These are phyloP conservation scores for Yarrowia deformans DNA, from an alignment of 805 yeast genomes.

Conservation along the genomic window DNA sequence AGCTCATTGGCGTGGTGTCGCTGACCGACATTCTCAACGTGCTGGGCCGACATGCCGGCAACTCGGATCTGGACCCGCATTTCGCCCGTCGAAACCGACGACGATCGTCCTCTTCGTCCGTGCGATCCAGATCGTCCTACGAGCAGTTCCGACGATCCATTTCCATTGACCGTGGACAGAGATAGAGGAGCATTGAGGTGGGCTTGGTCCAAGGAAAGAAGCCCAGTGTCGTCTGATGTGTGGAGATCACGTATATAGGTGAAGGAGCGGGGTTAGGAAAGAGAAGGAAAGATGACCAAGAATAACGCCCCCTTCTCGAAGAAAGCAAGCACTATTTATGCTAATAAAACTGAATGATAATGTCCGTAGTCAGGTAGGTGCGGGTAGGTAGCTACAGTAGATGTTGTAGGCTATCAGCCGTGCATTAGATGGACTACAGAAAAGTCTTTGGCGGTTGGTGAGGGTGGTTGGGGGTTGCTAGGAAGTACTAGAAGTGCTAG, in stretches of 20 bases:
- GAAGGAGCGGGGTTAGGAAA: background rate
- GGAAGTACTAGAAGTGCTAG: too few relatives aligned
- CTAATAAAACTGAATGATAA: constrained; percentile 11
- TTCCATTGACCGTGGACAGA: constrained; percentile 38
- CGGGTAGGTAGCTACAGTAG: too few relatives aligned
- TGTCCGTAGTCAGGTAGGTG: too few relatives aligned
- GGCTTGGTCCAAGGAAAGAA: too few relatives aligned
- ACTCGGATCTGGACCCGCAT: constrained; percentile 73
- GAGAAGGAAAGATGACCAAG: background rate
- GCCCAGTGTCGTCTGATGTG: too few relatives aligned
- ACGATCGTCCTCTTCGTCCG: constrained; percentile 41
- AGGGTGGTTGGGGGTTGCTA: too few relatives aligned
- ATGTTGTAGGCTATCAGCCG: constrained; percentile 4
- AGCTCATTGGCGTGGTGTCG: constrained; percentile 88
- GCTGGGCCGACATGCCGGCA: constrained; percentile 77
- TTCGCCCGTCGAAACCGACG: constrained; percentile 90
- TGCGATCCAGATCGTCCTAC: constrained; percentile 41
- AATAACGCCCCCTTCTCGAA: background rate
- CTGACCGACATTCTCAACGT: constrained; percentile 87
- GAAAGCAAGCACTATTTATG: constrained; percentile 27
- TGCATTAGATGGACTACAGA: background rate
- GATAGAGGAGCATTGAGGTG: background rate
- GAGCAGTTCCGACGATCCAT: constrained; percentile 40
- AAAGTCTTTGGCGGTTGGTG: too few relatives aligned
- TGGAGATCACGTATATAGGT: constrained; percentile 17